Conservation (phyloP, 208 protist species). For the Acanthamoeba rhysodes region DNA sequence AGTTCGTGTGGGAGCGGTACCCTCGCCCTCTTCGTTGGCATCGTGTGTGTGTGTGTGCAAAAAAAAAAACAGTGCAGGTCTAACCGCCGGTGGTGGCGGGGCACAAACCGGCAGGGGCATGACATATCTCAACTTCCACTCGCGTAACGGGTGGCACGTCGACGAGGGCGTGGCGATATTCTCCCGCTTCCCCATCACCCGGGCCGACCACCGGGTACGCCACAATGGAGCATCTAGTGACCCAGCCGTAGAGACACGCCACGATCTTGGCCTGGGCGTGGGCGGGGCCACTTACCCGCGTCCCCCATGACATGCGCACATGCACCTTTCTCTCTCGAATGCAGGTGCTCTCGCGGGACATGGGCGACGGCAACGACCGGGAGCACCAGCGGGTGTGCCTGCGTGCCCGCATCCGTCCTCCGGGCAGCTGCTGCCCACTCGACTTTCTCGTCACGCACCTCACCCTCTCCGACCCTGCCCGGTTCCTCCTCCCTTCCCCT, state of each 20-base stretch:
- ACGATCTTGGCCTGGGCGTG: too few relatives aligned
- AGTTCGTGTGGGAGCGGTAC: not conserved
- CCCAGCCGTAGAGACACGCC: too few relatives aligned
- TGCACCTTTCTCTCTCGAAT: too few relatives aligned
- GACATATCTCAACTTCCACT: not conserved
- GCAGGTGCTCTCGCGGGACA: not conserved
- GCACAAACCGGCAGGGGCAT: not conserved
- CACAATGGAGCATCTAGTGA: too few relatives aligned
- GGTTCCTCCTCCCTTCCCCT: not conserved
- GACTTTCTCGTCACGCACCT: constrained; percentile 6
- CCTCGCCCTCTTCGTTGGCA: too few relatives aligned
- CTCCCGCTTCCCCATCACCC: not conserved
- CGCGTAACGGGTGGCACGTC: not conserved
- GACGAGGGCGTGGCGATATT: not conserved
- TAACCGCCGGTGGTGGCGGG: not conserved
- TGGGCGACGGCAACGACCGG: not conserved
- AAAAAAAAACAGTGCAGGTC: too few relatives aligned
- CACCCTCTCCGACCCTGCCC: not conserved
- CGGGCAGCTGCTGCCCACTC: not conserved
- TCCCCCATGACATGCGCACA: too few relatives aligned
- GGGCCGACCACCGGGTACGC: not conserved
- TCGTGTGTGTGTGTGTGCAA: too few relatives aligned
- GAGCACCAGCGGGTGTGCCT: constrained; percentile 3
- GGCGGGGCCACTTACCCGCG: too few relatives aligned
- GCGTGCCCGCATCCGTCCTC: not conserved